Evolutionary conservation across 208 protist species (phyloP).

Genomic region (Leishmania amazonensis): DNA sequence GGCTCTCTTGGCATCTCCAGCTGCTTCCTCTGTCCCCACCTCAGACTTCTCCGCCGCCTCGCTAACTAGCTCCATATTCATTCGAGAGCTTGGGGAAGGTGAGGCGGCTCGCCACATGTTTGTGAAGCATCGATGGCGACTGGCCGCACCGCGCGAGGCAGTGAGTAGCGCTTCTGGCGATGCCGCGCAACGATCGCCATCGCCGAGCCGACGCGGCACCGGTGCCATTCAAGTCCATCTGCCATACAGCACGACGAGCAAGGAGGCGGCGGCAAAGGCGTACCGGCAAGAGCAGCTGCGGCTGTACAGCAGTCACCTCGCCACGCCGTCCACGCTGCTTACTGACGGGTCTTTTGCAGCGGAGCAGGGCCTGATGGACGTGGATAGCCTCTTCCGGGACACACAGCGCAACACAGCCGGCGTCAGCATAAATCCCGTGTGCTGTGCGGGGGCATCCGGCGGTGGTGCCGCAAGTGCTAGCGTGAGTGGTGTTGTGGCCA

Average conservation of each 20-base stretch:
- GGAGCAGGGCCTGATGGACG: constrained; percentile 7
- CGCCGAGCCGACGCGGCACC: background rate
- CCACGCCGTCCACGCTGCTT: background rate
- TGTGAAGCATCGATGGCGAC: background rate
- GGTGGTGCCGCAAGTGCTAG: background rate
- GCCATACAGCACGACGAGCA: background rate
- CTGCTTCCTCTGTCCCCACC: constrained; percentile 15
- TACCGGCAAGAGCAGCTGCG: constrained; percentile 30
- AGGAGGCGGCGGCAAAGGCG: background rate
- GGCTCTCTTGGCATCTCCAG: background rate
- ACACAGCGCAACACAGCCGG: background rate
- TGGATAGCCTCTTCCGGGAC: constrained; percentile 17
- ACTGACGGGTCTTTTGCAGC: background rate
- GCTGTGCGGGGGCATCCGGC: background rate
- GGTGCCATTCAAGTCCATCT: background rate
- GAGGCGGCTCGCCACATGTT: constrained; percentile 10
- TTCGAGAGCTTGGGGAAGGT: constrained; percentile 23
- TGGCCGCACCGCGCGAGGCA: background rate
- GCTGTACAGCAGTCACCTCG: constrained; percentile 22
- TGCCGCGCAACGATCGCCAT: background rate
- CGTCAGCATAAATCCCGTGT: background rate
- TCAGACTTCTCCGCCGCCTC: constrained; percentile 19
- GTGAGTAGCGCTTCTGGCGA: background rate
- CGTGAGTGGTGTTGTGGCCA: background rate
- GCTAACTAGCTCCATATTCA: constrained; percentile 27